Conservation (phyloP, 768 basidiomycete species). For the Pilatotrama ljubarskyi region DNA sequence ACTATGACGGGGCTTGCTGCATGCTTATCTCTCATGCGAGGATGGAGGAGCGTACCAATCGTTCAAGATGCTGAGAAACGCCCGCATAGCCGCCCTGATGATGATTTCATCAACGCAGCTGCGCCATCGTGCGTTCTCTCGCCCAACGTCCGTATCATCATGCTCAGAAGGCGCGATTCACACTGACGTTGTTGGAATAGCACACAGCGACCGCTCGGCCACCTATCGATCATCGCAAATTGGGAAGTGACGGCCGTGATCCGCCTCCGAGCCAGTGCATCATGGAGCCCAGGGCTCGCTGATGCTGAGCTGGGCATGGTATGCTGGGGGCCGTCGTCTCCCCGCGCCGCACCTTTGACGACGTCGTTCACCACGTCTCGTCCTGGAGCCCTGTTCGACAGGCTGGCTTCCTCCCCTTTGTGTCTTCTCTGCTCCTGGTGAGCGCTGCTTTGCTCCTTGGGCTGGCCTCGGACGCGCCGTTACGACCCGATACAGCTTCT, state of each 20-base stretch:
- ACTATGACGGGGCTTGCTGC: too few species aligned
- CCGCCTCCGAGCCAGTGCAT: slow-evolving; percentile 11
- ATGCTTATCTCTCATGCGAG: too few species aligned
- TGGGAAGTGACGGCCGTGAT: slow-evolving; percentile 15
- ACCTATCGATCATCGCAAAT: slow-evolving; percentile 1
- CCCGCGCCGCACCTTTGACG: slow-evolving; percentile 14
- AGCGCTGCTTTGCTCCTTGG: slow-evolving; percentile 19
- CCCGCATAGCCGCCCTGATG: slow-evolving; percentile 8
- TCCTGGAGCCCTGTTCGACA: slow-evolving; percentile 2
- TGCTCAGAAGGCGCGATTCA: background rate
- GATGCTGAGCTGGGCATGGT: slow-evolving; percentile 4
- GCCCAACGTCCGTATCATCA: background rate
- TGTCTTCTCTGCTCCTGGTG: slow-evolving; percentile 22
- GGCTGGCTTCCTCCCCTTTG: slow-evolving; percentile 11
- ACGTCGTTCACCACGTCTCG: slow-evolving; percentile 21
- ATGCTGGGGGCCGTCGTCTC: background rate
- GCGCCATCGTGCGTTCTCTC: background rate
- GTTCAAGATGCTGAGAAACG: background rate
- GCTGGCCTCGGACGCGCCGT: slow-evolving; percentile 18
- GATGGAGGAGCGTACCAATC: background rate
- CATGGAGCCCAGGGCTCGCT: background rate
- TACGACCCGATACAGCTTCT: background rate
- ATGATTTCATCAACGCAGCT: background rate
- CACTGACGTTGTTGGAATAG: background rate
- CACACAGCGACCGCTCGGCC: background rate